Evolutionary conservation across 768 basidiomycete species (phyloP).

Genomic region (Boletus eberwhitei): DNA sequence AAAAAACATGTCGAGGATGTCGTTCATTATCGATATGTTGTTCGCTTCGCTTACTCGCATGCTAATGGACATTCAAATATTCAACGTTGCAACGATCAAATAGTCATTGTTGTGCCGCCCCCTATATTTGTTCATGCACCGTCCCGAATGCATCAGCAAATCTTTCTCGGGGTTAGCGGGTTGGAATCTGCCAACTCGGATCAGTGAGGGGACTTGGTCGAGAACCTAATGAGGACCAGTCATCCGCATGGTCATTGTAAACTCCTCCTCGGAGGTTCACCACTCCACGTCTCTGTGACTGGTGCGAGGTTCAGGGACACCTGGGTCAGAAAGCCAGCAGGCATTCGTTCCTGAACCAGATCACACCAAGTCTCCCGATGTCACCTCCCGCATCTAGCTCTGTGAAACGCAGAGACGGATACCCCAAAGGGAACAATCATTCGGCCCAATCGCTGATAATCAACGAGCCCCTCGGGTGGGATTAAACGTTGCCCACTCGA

Average conservation of each 20-base stretch:
- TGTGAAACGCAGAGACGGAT: background rate
- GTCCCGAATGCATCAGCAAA: background rate
- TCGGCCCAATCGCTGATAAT: conserved; percentile 1
- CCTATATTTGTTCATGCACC: background rate
- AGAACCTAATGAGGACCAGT: background rate
- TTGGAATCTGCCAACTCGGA: background rate
- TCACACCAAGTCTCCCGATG: background rate
- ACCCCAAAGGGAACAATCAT: background rate
- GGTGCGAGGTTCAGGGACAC: background rate
- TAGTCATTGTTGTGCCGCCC: too few species aligned
- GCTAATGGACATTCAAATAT: too few species aligned
- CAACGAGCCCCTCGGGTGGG: background rate
- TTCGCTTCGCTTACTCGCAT: conserved; percentile 1
- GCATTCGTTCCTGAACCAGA: background rate
- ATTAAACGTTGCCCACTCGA: background rate
- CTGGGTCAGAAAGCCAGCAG: background rate
- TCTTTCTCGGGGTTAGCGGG: background rate
- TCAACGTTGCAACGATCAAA: too few species aligned
- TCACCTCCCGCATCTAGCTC: background rate
- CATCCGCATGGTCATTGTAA: background rate
- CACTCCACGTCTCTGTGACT: background rate
- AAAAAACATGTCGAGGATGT: background rate
- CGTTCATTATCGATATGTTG: background rate
- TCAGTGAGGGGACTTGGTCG: background rate
- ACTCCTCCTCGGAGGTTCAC: background rate